phyloP scores from a whole-genome alignment of 495 filamentous ascomycete species.

The Aspergillus cavernicola region DNA sequence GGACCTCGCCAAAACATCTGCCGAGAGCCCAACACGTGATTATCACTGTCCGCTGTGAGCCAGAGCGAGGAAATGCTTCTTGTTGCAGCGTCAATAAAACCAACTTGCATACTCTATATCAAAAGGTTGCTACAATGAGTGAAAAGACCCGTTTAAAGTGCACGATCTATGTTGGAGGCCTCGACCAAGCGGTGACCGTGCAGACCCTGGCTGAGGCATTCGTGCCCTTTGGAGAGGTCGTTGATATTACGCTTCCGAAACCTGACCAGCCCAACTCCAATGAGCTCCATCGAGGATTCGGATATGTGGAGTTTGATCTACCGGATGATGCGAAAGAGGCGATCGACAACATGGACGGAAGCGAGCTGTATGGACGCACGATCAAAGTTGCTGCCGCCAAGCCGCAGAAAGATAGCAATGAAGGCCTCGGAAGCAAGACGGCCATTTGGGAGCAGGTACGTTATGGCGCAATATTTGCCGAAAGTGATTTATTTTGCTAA shows the following conservation, averaged over 20 bases:
- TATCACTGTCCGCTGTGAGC: constrained; percentile 25
- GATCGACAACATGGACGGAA: constrained; percentile 98
- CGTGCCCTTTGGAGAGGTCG: constrained; percentile 92
- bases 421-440: constrained; percentile 87
- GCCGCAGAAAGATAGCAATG: constrained; percentile 81
- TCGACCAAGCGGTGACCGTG: constrained; percentile 72
- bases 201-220: constrained; percentile 83
- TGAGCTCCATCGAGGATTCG: constrained; percentile 86
- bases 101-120: not conserved
- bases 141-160: constrained; percentile 77
- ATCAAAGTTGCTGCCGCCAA: constrained; percentile 92
- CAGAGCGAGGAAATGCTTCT: constrained; percentile 5
- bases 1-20: constrained; percentile 39
- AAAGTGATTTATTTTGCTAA: constrained; percentile 5
- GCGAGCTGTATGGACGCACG: constrained; percentile 88
- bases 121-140: constrained; percentile 53
- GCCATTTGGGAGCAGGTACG: constrained; percentile 97
- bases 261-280: constrained; percentile 67
- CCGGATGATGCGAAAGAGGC: constrained; percentile 86
- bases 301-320: constrained; percentile 92
- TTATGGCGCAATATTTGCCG: not conserved
- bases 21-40: constrained; percentile 34
- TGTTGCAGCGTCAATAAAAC: not conserved
- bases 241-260: constrained; percentile 83
- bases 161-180: constrained; percentile 87